phyloP scores from a whole-genome alignment of 176 grass and related monocot species.

The Pharus latifolius region DNA sequence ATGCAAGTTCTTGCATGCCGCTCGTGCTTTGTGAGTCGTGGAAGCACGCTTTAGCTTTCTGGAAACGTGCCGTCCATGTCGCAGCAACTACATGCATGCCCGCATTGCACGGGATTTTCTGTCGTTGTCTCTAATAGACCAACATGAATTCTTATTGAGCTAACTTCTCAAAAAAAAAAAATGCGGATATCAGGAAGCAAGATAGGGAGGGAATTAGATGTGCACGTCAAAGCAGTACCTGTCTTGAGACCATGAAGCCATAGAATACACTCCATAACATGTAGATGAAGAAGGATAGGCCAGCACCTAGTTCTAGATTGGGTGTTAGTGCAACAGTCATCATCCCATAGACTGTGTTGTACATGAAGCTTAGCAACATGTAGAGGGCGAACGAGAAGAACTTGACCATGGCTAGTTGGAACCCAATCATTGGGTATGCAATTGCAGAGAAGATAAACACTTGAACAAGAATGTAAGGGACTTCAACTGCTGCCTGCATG shows the following conservation, averaged over 20 bases:
- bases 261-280: slow-evolving; percentile 71
- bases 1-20: no score
- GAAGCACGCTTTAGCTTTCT: no score
- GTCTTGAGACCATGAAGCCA: slow-evolving; percentile 52
- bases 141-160: no score
- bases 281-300: slow-evolving; percentile 57
- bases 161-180: no score
- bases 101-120: no score
- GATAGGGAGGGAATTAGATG: no score
- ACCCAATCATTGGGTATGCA: slow-evolving; percentile 67
- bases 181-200: no score
- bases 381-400: slow-evolving; percentile 62
- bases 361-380: slow-evolving; percentile 57
- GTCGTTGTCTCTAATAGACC: no score
- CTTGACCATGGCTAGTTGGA: slow-evolving; percentile 29
- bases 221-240: no score
- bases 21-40: no score
- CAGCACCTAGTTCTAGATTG: slow-evolving; percentile 56
- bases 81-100: no score
- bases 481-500: slow-evolving; percentile 38
- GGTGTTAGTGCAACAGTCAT: slow-evolving; percentile 70
- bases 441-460: slow-evolving; percentile 38
- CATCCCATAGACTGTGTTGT: slow-evolving; percentile 68
- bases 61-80: no score
- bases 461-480: slow-evolving; percentile 66